Evolutionary conservation across 1,284 basidiomycete species (phyloP), one percentile per base, ranked within the genome.

Genomic region (Heterobasidion occidentale): DNA sequence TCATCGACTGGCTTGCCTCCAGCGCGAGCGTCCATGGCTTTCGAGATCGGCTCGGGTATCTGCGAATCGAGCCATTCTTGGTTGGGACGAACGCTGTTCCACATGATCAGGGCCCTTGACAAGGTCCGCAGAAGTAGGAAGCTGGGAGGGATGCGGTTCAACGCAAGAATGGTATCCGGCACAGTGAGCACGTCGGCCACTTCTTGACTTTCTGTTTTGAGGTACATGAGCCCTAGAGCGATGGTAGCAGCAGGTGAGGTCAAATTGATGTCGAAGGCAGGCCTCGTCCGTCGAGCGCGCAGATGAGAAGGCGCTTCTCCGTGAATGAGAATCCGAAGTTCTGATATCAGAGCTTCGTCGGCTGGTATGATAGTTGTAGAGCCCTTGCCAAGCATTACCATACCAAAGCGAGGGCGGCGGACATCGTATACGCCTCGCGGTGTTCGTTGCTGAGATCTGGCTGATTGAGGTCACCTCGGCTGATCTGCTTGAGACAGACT

Each of bases 381-480:
- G 0, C 94, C 94, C 62, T 86, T 88, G 7, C 92, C 94, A 6
- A 99, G 80, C 88, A 98, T 95, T 69, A 97, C 90, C 79, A 98
- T 89, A 0, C 97, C 97, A 65, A 97, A 97, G 91, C 86, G 47
- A 98, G 79, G 4, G 90, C 92, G 1, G 94, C 88, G 1, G 92
- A 84, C 61, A 94, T 86, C 0, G 94, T 90, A 68, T 98, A 99
- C 0, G 94, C 88, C 67, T 99, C 97, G 36, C 91, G 82, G 66
- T 92, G 83, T 59, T 93, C 91, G 60, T 86, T 87, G 63, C 84
- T 91, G 44, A 89, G 76, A 61, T 97, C 92, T 0, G 89, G 84
- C 56, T 87, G 88, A 3, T 83, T 80, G 20, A 95, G 79, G 63
- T 92, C 87, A 56, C 76, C 79, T 19, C 90, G 79, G 54, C 86